Evolutionary conservation across 805 yeast species (phyloP), one percentile per base, ranked within the genome.

Genomic region (Metschnikowia hibisci): DNA sequence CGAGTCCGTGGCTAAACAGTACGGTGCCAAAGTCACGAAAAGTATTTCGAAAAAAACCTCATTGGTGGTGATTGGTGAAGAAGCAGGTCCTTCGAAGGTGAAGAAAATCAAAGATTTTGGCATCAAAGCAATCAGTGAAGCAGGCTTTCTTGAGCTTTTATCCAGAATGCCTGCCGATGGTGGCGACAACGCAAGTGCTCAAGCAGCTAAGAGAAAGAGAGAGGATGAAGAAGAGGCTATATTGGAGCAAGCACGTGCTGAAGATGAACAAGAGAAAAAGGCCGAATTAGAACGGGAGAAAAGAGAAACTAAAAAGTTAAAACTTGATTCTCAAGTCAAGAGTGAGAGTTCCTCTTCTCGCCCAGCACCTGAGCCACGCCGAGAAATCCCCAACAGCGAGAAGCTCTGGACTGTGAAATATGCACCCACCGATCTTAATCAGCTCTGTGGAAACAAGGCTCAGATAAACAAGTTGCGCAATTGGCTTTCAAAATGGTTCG

Each of bases 41-140:
- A 78, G 96, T 0, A 83, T 91, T 20, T 85, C 93, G 43, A 80
- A 87, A 9, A 87, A 84, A 56, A 93, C 99, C 0, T 78, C 88
- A 18, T 71, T 89, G 35, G 96, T 91, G 2, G 97, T 93, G 1
- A 72, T 93, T 25, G 99, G 99, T 6, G 88, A 77, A 41, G 97
- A 93, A 52, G 98, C 99, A 2, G 99, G 99, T 0, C 97, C 98
- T 2, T 81, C 88, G n/a, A 93, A 93, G 63, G 80, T 93, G 33
- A 78, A 79, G 54, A 87, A 82, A 56, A 91, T 95, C 51, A 82
- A 79, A 54, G 77, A 80, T 41, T 69, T 82, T 50, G 75, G 78
- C 6, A 79, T 87, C 42, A 90, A 90, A 63, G 88, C 95, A 32
- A 83, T 91, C 46, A 82, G 80, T 55, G 96, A 93, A 62, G 86